Evolutionary conservation across 371 early-diverging fungal genomes (phyloP), one percentile per base, ranked within the genome.

Genomic region (Apophysomyces ossiformis): DNA sequence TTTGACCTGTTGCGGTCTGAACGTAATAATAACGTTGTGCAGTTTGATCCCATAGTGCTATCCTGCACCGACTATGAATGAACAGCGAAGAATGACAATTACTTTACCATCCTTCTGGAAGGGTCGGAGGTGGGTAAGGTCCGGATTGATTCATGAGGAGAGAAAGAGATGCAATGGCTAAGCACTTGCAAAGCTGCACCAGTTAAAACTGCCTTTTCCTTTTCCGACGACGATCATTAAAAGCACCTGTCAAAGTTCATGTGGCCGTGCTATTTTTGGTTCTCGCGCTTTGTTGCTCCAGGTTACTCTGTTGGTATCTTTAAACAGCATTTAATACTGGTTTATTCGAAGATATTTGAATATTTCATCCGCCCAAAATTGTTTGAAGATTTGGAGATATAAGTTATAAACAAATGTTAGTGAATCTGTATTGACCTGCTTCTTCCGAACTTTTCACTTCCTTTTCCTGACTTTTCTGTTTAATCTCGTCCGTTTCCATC

Each of bases 21-120:
- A 72, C 63, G 56, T 61, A 81, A 36, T 78, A 81, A 62, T 78
- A 81, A 9, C 78, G 76, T 44, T 75, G 70, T 37, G 72, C 36
- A 41, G 62, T 58, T 35, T 70, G 71, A 50, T 81, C 81, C 81
- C 81, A 81, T 32, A 77, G 61, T 32, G 75, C 77, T 16, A 75
- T 57, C 80, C 80, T 78, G 58, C 21, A 18, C 3, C 21, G 54
- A 50, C 21, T 21, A 50, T 50, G 54, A 50, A 50, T 50, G 54
- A n/a, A 1, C 5, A 7, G 54, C 54, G 21, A 50, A 50, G 8
- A 7, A 16, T n/a, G 16, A 45, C 8, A 13, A 45, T n/a, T 5
- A 13, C 18, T 7, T 50, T 50, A 50, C 54, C 54, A 50, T n/a
- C 54, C 54, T 50, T 50, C 8, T 21, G 54, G 54, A 16, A 50